Base-by-base conservation (phyloP, 2,329 filamentous ascomycete genomes). In the Beauveria pseudobassiana region DNA sequence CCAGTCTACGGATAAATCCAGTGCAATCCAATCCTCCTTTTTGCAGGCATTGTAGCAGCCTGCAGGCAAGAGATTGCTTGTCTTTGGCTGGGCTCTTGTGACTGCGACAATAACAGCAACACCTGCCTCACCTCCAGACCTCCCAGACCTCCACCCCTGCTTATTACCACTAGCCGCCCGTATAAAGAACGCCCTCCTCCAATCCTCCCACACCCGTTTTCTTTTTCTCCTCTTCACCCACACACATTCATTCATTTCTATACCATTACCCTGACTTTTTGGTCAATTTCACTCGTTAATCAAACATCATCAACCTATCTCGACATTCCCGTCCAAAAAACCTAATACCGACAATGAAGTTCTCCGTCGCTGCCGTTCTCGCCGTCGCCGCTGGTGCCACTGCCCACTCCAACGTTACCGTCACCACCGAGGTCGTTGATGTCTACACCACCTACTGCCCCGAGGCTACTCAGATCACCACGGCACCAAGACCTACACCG, bases 401-500 rank as follows among this genome's bases (percentile, higher is more conserved):
- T 73, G 76, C 77, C 70, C 80, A 79, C 73, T 71, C 71, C 70
- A 81, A 82, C 74, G 77, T 78, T 67, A 79, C 77, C 72, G 83
- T 83, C 64, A 30, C 42, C 75, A 81, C 80, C 76, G 84, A 88
- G 80, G 78, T 85, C 67, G 82, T 90, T 66, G 86, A 84, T 63
- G 75, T 78, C 63, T 84, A 84, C 79, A 86, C 82, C 76, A 91
- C 88, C 72, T 90, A 81, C 84, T 91, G 89, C 85, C 87, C 88
- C 24, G 79, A 72, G 67, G 74, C 88, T 66, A 90, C 88, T 69
- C 75, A 78, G 69, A 76, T 90, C 75, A 83, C 82, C 80, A 88
- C 77, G 82, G 81, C 72, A 78, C 76, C 76, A 79, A 82, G 74
- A 89, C 87, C 76, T 89, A 88, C 82, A 87, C 82, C 69, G 79